A percentile compares a stretch with the other conserved stretches of the same genome.
Evolutionary conservation across 352 stramenopile genomes (phyloP).

Genomic region (Phytophthora palmivora): DNA sequence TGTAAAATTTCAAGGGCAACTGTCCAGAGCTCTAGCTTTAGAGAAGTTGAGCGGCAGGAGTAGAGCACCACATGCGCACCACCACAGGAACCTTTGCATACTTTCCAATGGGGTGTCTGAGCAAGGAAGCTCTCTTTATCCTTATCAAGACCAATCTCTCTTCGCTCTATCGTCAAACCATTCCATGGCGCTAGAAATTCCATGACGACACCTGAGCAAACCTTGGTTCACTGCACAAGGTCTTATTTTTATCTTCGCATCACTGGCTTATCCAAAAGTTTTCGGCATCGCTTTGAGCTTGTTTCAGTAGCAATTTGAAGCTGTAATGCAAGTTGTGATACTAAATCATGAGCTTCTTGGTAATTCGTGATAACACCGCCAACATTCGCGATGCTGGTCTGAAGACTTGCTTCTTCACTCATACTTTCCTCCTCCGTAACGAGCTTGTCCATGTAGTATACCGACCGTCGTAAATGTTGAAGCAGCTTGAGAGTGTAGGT

Average conservation of each 20-base stretch:
- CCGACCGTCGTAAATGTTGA: conserved; percentile 65
- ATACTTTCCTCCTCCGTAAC: conserved; percentile 54
- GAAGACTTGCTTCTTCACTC: conserved; percentile 50
- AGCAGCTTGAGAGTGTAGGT: conserved; percentile 63
- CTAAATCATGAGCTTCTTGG: conserved; percentile 45
- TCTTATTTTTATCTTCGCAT: conserved; percentile 36
- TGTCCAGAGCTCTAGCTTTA: conserved; percentile 49
- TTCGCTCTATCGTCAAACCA: conserved; percentile 29
- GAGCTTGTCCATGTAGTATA: conserved; percentile 73
- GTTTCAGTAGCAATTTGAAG: conserved; percentile 45
- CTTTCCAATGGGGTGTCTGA: conserved; percentile 44
- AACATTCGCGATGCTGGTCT: conserved; percentile 38
- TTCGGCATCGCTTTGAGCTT: conserved; percentile 36
- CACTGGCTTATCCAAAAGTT: conserved; percentile 35
- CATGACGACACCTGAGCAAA: conserved; percentile 18
- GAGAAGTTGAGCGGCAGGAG: conserved; percentile 42
- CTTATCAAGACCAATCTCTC: conserved; percentile 28
- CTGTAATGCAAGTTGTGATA: conserved; percentile 46
- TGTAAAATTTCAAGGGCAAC: conserved; percentile 38
- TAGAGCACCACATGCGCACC: conserved; percentile 40
- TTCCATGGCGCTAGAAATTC: conserved; percentile 27
- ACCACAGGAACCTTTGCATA: conserved; percentile 38
- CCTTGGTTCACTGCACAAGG: not conserved
- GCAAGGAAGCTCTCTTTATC: conserved; percentile 25
- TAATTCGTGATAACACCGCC: conserved; percentile 43